Evolutionary conservation across 805 yeast species (phyloP).

Genomic region (Pichia deserticola): DNA sequence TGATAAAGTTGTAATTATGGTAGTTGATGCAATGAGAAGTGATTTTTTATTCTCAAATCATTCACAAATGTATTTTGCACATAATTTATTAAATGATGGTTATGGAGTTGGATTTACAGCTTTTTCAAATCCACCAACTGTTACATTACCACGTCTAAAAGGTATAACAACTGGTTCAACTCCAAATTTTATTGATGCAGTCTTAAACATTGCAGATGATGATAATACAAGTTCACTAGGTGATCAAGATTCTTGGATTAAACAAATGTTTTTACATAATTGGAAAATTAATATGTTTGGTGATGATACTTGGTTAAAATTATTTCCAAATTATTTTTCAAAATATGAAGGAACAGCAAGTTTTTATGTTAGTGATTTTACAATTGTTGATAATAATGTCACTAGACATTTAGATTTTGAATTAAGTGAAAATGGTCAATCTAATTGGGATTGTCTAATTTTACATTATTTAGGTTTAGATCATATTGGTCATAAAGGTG

Average conservation of each 20-base stretch:
- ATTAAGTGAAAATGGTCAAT: conserved; percentile 31
- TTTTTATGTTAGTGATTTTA: conserved; percentile 90
- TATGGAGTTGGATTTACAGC: conserved; percentile 86
- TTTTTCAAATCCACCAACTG: conserved; percentile 91
- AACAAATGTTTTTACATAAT: conserved; percentile 44
- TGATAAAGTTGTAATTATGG: conserved; percentile 67
- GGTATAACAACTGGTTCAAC: conserved; percentile 93
- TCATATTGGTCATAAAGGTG: conserved; percentile 97
- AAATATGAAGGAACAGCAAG: conserved; percentile 82
- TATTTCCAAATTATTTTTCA: conserved; percentile 67
- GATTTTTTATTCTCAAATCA: conserved; percentile 69
- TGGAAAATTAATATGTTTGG: conserved; percentile 77
- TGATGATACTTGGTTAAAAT: conserved; percentile 95
- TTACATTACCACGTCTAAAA: conserved; percentile 87
- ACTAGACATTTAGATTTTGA: conserved; percentile 74
- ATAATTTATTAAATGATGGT: conserved; percentile 55
- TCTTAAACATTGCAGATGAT: conserved; percentile 86
- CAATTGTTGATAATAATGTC: conserved; percentile 89
- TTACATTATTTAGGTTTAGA: conserved; percentile 91
- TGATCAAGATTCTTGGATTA: conserved; percentile 81
- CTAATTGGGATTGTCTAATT: conserved; percentile 76
- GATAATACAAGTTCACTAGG: conserved; percentile 61
- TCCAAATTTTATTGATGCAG: conserved; percentile 90
- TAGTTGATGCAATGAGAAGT: conserved; percentile 87
- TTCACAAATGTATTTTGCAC: conserved; percentile 65